Percentiles rank a stretch among this genome's conserved stretches.
Conservation (phyloP, 768 basidiomycete species). For the Trametes punicea region DNA sequence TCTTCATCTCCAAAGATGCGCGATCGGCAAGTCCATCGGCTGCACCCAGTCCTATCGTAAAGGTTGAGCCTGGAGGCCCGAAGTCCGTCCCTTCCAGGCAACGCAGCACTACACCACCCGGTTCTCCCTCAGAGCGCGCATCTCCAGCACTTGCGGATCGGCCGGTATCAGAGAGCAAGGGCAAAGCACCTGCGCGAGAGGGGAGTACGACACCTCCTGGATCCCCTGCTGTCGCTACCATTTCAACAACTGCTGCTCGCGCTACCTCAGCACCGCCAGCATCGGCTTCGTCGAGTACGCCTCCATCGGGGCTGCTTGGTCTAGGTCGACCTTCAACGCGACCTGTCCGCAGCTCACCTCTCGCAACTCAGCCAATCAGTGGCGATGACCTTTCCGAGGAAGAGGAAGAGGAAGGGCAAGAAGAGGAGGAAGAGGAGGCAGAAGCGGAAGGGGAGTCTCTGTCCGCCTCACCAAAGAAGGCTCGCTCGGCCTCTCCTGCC, state of each 20-base stretch:
- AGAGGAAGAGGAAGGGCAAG: conserved; percentile 14
- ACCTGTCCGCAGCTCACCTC: conserved; percentile 73
- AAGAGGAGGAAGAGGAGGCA: not conserved
- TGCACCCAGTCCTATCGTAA: not conserved
- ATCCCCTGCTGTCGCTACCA: too few relatives aligned
- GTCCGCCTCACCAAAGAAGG: conserved; percentile 7
- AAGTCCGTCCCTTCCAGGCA: not conserved
- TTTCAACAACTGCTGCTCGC: conserved; percentile 22
- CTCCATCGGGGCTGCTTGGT: conserved; percentile 38
- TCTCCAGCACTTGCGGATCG: conserved; percentile 10
- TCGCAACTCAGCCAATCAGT: conserved; percentile 50
- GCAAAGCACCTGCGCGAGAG: conserved; percentile 28
- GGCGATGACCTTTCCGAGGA: conserved; percentile 44
- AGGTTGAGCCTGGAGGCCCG: conserved; percentile 4
- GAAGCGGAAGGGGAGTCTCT: not conserved
- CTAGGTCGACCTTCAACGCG: conserved; percentile 60
- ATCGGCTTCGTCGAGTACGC: conserved; percentile 23
- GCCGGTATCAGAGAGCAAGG: not conserved
- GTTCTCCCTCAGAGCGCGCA: conserved; percentile 9
- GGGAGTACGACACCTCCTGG: conserved; percentile 62
- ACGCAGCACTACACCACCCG: conserved; percentile 2
- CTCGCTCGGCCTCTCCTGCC: not conserved
- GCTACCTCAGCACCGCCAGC: conserved; percentile 36
- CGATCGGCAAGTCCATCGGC: not conserved
- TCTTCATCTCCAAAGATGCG: not conserved